Base-by-base conservation (phyloP, 129 eudicot genomes). In the Arctium lappa region DNA sequence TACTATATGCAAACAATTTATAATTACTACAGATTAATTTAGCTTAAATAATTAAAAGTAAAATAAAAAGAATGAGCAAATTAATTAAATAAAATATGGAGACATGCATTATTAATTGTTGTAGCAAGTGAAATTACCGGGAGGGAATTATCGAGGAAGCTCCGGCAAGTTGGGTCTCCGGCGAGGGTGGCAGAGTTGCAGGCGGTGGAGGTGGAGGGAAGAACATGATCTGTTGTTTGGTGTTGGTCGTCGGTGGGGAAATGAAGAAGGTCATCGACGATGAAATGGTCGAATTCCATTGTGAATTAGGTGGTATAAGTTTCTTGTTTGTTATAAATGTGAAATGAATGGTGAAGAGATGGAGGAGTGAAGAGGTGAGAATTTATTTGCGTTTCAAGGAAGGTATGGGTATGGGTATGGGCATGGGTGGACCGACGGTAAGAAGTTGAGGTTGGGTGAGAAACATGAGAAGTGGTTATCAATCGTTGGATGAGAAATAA, bases 261-360 rank as follows among this genome's bases (percentile, higher is more conserved):
- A 86, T 89, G 89, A 7, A 93, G 88, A 76, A 93, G 97, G 80
- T 93, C 93, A 1, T 91, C 97, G 12, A 93, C 81, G 78, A 86
- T 6, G 77, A 93, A 90, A 60, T 85, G 87, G 48, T 90, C 93
- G 38, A 48, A 86, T 69, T 68, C 56, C 56, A 46, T 46, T 46
- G 56, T 42, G 8, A 75, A 80, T 75, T 80, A 84, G 89, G 66
- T 73, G 63, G n/a, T 37, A 73, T 78, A 80, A 63, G 29, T 3
- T 38, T 38, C 1, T 38, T 38, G 56, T 46, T 46, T 46, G 56
- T 46, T 46, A 2, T 46, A 10, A 46, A 46, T 46, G 56, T 10
- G 56, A 15, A 46, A 3, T 46, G 10, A 46, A 46, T 42, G 46
- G 46, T 6, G 46, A 10, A 40, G 46, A 31, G 81, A 80, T 74